Conservation (phyloP, 441 rosid species). For the Gossypium schwendimanii region DNA sequence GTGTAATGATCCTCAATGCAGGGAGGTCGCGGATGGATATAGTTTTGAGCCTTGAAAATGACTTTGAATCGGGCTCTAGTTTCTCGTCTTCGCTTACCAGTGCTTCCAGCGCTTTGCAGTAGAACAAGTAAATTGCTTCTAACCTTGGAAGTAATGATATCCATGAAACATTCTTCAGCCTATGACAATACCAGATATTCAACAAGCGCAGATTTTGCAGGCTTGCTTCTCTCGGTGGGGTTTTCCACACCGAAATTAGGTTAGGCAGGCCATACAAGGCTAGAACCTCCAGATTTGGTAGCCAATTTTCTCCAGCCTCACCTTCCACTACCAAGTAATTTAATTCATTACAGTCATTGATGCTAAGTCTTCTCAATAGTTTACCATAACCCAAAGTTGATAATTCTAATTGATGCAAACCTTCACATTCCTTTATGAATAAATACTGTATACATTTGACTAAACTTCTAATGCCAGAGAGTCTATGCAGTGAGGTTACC, state of each 20-base stretch:
- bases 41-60: conserved; percentile 37
- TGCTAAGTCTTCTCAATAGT: conserved; percentile 41
- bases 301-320: conserved; percentile 28
- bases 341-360: conserved; percentile 36
- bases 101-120: conserved; percentile 44
- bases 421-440: conserved; percentile 34
- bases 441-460: conserved; percentile 34
- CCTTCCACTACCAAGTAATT: conserved; percentile 28
- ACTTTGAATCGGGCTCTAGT: conserved; percentile 9
- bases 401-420: conserved; percentile 21
- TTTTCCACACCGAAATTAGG: conserved; percentile 34
- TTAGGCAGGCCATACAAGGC: conserved; percentile 35
- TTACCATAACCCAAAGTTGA: conserved; percentile 27
- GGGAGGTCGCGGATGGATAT: conserved; percentile 37
- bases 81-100: conserved; percentile 19
- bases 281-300: conserved; percentile 40
- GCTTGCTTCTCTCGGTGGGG: conserved; percentile 21
- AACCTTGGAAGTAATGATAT: conserved; percentile 33
- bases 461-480: conserved; percentile 17
- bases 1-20: conserved; percentile 29
- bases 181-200: conserved; percentile 40
- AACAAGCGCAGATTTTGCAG: conserved; percentile 35
- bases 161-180: conserved; percentile 43
- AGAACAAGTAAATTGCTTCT: conserved; percentile 31
- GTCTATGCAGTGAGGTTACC: conserved; percentile 19